Base-by-base conservation (phyloP, 2,329 filamentous ascomycete species). In the Ambrosiella xylebori region DNA sequence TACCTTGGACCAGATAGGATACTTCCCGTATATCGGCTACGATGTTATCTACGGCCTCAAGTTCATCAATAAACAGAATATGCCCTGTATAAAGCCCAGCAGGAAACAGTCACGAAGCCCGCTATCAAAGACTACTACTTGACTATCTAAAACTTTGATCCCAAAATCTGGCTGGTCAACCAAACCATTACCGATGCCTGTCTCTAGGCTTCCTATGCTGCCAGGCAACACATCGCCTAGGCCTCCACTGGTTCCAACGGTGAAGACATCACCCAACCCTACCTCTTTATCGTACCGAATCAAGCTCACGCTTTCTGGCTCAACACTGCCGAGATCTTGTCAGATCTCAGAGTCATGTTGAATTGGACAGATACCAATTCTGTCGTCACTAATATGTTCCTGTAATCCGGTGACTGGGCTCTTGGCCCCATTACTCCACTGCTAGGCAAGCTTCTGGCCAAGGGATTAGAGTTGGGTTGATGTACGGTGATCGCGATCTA, bases 401-500 rank as follows among this genome's bases (percentile, higher is more conserved):
- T 55, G 17, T 1, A 2, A 7, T 11, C 38, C 15, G 59, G 59
- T 17, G 59, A 61, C 47, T 58, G 47, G 39, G 49, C 56, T 9
- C 40, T 51, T 27, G 59, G 59, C 1, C 56, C 59, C 9, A 60
- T 58, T 6, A 61, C 73, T 79, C 58, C 56, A 12, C 45, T 57
- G 12, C 72, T 86, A 12, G 80, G 82, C 56, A 70, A 73, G 12
- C 76, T 86, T 19, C 71, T 86, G 57, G 73, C 78, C 17, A 73
- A 71, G 1, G 81, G 12, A 77, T 88, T 15, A 81, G 80, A 9
- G 77, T 93, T 13, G 83, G 84, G 5, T 70, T 93, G 60, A 76
- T 89, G 58, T 87, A 91, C 66, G 79, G 79, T 35, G 79, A 82
- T 64, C 69, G 78, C 61, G 80, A 83, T 67, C 82, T 79, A 64